Evolutionary conservation across 2,329 filamentous ascomycete species (phyloP), one percentile per base, ranked within the genome.

Genomic region (Xylaria polymorpha): DNA sequence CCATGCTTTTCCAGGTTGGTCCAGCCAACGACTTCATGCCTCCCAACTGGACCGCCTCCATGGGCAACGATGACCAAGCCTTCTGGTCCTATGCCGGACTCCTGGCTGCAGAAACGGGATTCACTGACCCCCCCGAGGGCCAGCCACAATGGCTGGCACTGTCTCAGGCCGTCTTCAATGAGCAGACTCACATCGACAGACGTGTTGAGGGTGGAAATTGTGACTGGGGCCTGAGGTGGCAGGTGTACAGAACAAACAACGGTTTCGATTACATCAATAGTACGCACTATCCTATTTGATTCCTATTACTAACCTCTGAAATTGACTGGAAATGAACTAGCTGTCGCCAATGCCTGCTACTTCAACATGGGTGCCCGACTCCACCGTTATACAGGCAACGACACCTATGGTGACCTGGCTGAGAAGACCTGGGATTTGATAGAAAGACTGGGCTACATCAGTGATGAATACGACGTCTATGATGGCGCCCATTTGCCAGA

Each of bases 211-310:
- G 83, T 0, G 78, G 84, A 0, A 84, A 83, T 1, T 94, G 92
- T 74, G 83, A 84, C 25, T 92, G 92, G 72, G 92, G 92, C 10
- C 77, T 94, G 73, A 85, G 91, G 74, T 94, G 92, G 91, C 92
- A 96, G 82, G 91, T 95, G 68, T 92, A 90, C 66, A 83, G 87
- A 1, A 90, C 91, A 72, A 94, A 94, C 76, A 85, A 84, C 37
- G 93, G 93, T 29, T 96, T 92, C 79, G 86, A 90, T 76, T 94
- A 94, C 84, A 96, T 90, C 79, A 90, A 90, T 76, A 85, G 83
- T 85, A 78, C 39, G 80, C 78, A 59, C 35, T 32, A n/a, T 46
- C 12, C 51, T 18, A 29, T 32, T 43, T 44, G 48, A 37, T 18
- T 22, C n/a, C 22, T 12, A 44, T 53, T 15, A 5, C 35, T 18